Evolutionary conservation across 768 basidiomycete species (phyloP).

Genomic region (Pilatotrama ljubarskyi): DNA sequence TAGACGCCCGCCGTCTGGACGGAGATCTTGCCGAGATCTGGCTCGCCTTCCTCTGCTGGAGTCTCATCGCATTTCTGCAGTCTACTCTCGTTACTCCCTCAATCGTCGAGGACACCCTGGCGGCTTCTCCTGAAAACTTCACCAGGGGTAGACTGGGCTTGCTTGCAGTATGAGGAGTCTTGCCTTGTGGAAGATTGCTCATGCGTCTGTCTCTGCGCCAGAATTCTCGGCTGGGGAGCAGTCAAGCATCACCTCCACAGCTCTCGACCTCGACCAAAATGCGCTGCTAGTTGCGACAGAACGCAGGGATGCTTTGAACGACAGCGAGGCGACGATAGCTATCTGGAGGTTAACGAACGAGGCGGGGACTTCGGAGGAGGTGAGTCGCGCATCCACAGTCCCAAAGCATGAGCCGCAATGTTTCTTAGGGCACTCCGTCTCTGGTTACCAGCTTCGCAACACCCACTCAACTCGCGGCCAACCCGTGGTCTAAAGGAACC

Average conservation of each 20-base stretch:
- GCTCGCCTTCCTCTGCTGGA: background rate
- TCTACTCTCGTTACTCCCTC: too few relatives aligned
- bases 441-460: conserved; percentile 21
- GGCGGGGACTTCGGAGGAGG: conserved; percentile 8
- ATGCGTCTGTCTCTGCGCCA: conserved; percentile 1
- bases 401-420: background rate
- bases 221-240: conserved; percentile 5
- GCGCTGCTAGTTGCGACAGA: conserved; percentile 61
- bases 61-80: too few relatives aligned
- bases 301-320: conserved; percentile 41
- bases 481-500: conserved; percentile 24
- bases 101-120: too few relatives aligned
- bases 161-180: conserved; percentile 18
- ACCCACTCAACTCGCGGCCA: conserved; percentile 18
- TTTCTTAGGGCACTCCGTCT: conserved; percentile 10
- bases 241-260: conserved; percentile 26
- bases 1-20: background rate
- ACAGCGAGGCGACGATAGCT: conserved; percentile 44
- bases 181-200: background rate
- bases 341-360: conserved; percentile 47
- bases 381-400: background rate
- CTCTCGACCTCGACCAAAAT: conserved; percentile 67
- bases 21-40: background rate
- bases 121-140: too few relatives aligned
- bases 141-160: too few relatives aligned